Base-by-base conservation (phyloP, 495 filamentous ascomycete genomes). In the Terfezia claveryi region DNA sequence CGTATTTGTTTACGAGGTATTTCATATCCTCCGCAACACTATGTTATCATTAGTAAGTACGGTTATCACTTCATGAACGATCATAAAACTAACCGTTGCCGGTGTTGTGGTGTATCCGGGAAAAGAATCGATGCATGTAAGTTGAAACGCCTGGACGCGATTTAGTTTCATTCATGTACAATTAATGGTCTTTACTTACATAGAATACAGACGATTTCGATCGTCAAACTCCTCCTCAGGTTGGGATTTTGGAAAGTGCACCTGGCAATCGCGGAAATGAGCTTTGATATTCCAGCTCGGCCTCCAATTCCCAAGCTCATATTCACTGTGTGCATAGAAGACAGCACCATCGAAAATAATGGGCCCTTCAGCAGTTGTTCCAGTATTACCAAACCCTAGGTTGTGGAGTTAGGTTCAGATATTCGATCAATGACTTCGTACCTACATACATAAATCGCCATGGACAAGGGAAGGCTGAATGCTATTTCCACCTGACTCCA, bases 401-500 rank as follows among this genome's bases (percentile, higher is more conserved):
- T 0, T 7, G 27, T 32, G 7, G 20, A 4, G 27, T 32, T 32
- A 32, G 27, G 20, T 20, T 20, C 20, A 20, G 20, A 20, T 20
- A 20, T 20, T 20, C 20, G 20, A 20, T 20, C 20, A 20, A 20
- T 20, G 20, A 20, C 0, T 20, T 20, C 20, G 20, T 32, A 32
- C 27, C 4, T 32, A 32, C 27, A 5, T 7, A 32, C 27, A 51
- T 27, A 51, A 51, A 23, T 51, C 50, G 11, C 50, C 50, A 27
- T 51, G 50, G 11, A 51, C 23, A 23, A 51, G 23, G 4, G n/a
- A 20, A 5, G 50, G 50, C 23, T 16, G n/a, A 11, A 51, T 51
- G 11, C 2, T 20, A 51, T 51, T 51, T 7, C 50, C 50, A 20
- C 27, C 23, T 27, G 50, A 2, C n/a, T 51, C 50, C 14, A 73